phyloP scores from a whole-genome alignment of 176 grass and related monocot species.

The Juncus effusus region DNA sequence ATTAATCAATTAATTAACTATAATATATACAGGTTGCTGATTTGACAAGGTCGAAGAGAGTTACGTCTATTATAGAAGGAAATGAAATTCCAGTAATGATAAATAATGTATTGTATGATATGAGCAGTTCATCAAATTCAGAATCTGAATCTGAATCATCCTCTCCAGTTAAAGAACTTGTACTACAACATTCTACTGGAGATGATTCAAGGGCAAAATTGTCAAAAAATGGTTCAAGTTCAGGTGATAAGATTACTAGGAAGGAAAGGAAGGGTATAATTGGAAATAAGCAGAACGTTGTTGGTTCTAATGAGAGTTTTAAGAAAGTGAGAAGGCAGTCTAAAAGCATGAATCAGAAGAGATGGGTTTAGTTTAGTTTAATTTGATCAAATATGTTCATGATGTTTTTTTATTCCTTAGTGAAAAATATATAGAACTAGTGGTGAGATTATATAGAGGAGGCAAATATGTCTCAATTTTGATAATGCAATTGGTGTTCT shows the following conservation, averaged over 20 bases:
- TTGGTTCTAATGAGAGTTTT: constrained; percentile 46
- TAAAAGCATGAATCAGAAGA: constrained; percentile 42
- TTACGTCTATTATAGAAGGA: constrained; percentile 32
- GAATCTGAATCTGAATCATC: constrained; percentile 80
- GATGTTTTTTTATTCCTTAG: too few relatives aligned
- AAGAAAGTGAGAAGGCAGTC: constrained; percentile 54
- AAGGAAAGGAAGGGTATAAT: constrained; percentile 24
- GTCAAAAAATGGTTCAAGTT: neutral
- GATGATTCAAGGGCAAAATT: constrained; percentile 1
- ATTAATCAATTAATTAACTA: constrained; percentile 6
- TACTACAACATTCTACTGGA: constrained; percentile 21
- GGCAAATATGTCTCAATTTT: too few relatives aligned
- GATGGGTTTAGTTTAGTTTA: constrained; percentile 43
- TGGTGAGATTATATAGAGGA: too few relatives aligned
- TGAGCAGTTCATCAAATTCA: constrained; percentile 57
- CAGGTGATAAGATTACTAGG: constrained; percentile 38
- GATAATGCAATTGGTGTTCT: too few relatives aligned
- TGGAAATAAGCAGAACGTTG: constrained; percentile 33
- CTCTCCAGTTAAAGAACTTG: constrained; percentile 30
- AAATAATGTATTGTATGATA: constrained; percentile 82
- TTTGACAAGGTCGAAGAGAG: constrained; percentile 61
- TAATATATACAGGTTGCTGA: constrained; percentile 61
- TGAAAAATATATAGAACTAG: too few relatives aligned
- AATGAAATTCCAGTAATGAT: constrained; percentile 58
- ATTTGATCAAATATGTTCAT: too few relatives aligned